Evolutionary conservation across 1,284 basidiomycete genomes (phyloP).

Genomic region (Malassezia sp.): DNA sequence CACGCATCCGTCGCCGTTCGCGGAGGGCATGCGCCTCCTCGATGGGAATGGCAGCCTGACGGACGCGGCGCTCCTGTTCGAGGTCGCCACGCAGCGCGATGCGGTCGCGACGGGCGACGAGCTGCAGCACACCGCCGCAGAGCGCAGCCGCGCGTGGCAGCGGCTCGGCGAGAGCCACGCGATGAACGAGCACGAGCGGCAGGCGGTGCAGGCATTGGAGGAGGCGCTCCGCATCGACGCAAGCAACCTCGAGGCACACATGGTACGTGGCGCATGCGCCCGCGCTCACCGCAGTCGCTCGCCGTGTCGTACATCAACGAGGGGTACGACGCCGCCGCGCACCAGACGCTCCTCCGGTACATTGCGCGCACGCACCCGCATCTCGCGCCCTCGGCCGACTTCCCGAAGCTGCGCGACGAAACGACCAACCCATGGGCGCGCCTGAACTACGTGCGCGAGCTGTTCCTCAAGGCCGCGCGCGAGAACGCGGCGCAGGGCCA

Average conservation of each 20-base stretch:
- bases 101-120: conserved; percentile 48
- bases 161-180: conserved; percentile 82
- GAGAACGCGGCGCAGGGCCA: conserved; percentile 50
- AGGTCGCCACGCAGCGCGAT: conserved; percentile 57
- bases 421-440: conserved; percentile 65
- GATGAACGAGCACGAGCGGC: conserved; percentile 72
- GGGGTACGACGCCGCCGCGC: conserved; percentile 74
- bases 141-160: conserved; percentile 74
- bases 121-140: conserved; percentile 57
- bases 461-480: conserved; percentile 74
- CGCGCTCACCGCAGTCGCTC: too few species aligned
- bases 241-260: conserved; percentile 55
- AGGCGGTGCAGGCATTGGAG: conserved; percentile 54
- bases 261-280: too few species aligned
- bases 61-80: conserved; percentile 70
- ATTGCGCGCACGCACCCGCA: conserved; percentile 64
- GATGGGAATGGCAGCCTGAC: conserved; percentile 67
- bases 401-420: conserved; percentile 47
- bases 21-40: conserved; percentile 56
- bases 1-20: conserved; percentile 50
- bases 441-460: conserved; percentile 67
- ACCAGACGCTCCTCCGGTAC: conserved; percentile 79
- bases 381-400: conserved; percentile 53
- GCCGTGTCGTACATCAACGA: conserved; percentile 98
- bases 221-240: conserved; percentile 56